Percentiles rank a stretch among this genome's conserved stretches.
phyloP scores from a whole-genome alignment of 148 eudicot species.

The Heliosperma pusillum region DNA sequence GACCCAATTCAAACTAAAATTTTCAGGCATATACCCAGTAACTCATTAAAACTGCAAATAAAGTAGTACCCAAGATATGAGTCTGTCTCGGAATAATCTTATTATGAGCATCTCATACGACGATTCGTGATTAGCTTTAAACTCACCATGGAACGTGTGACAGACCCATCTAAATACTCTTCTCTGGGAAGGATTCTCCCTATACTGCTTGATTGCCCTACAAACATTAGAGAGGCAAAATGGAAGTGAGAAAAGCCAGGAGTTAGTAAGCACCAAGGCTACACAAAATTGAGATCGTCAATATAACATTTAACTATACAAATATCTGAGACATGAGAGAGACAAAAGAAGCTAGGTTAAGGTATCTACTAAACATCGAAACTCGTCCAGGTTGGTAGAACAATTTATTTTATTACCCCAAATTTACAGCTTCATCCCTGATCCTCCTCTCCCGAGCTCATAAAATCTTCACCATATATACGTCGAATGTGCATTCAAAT shows the following conservation, averaged over 20 bases:
- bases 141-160: conserved; percentile 56
- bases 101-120: neutral
- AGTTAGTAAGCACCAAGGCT: neutral
- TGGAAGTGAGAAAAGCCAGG: conserved; percentile 3
- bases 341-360: neutral
- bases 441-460: neutral
- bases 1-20: no score
- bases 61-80: neutral
- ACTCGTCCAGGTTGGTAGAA: no score
- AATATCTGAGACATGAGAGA: neutral
- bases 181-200: conserved; percentile 45
- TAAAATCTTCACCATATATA: neutral
- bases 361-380: no score
- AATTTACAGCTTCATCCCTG: neutral
- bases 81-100: neutral
- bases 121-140: neutral
- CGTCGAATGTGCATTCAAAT: neutral
- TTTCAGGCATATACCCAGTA: neutral
- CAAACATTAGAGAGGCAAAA: conserved; percentile 11
- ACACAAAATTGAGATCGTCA: neutral
- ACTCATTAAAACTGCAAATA: neutral
- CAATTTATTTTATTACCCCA: no score
- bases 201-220: conserved; percentile 45
- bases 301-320: neutral
- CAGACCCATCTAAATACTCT: conserved; percentile 45